Base-by-base conservation (phyloP, 2,329 filamentous ascomycete genomes). In the Periglandula ipomoeae region DNA sequence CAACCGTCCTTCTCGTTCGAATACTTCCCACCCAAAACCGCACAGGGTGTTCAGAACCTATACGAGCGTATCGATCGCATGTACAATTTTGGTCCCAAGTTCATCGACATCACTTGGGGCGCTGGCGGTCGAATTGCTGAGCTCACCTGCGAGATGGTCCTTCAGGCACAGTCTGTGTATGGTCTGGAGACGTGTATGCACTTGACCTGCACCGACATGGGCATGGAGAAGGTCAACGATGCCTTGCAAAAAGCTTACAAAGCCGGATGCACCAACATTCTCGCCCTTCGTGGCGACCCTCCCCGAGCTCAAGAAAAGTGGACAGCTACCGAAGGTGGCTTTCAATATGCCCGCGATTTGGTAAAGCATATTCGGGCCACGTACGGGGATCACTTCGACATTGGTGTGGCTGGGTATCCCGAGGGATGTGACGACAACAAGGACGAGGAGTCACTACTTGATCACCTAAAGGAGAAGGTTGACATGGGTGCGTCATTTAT, bases 21-120 rank as follows among this genome's bases (percentile, higher is more conserved):
- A 69, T 98, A 95, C 76, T 98, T 98, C 71, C 93, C 93, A 46
- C 93, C 93, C 35, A 98, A 98, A 74, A 98, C 93, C 7, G 86
- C 88, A 10, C 88, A 93, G 71, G 93, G 93, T 76, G 91, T 98
- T 11, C 93, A 98, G 72, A 98, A 98, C 68, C 83, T 98, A 50
- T 98, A 98, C 76, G 93, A 98, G 60, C 88, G 93, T 59, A 97
- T 98, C 87, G 93, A 98, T 70, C 89, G 90, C 70, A 98, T 98
- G 93, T 89, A 95, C 69, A 81, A 85, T 61, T 81, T 94, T 55
- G 93, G 89, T 2, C 93, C 91, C 55, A 85, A 90, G 62, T 98
- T 98, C 73, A 89, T 98, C 66, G 93, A 98, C 69, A 86, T 98
- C 62, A 98, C 93, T 54, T 98, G 93, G 93, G 94, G 94, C 55